A percentile compares a stretch with the other conserved stretches of the same genome.
Evolutionary conservation across 2,329 filamentous ascomycete species (phyloP).

Genomic region (Pseudodiploospora longispora): DNA sequence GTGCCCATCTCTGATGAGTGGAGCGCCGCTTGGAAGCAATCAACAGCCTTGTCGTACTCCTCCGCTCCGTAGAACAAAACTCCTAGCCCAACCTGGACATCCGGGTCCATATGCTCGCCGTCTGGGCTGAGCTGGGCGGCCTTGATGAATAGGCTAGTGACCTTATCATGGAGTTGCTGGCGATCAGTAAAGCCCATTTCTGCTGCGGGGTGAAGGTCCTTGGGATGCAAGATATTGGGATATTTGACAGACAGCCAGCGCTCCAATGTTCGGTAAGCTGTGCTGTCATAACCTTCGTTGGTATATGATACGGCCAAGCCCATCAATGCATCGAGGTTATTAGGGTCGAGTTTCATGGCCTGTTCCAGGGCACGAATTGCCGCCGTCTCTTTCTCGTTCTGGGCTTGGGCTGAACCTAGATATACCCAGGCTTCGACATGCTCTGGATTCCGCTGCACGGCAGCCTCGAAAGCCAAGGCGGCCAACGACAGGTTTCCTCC

Average conservation of each 20-base stretch:
- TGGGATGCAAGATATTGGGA: constrained; percentile 67
- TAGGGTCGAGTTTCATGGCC: constrained; percentile 78
- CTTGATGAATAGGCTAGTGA: constrained; percentile 83
- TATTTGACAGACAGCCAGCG: constrained; percentile 97
- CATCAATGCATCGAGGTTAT: constrained; percentile 86
- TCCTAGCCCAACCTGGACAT: constrained; percentile 93
- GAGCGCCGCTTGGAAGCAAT: constrained; percentile 92
- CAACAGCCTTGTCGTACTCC: constrained; percentile 96
- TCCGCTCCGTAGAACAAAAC: constrained; percentile 97
- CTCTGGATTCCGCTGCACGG: constrained; percentile 78
- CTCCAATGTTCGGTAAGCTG: constrained; percentile 91
- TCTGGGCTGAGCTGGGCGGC: constrained; percentile 87
- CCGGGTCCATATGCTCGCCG: constrained; percentile 93
- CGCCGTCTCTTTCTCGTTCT: constrained; percentile 97
- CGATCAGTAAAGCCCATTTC: constrained; percentile 94
- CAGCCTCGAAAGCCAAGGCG: constrained; percentile 90
- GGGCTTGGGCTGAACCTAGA: constrained; percentile 84
- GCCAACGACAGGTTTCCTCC: constrained; percentile 92
- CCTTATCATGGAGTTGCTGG: constrained; percentile 78
- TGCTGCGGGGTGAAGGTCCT: constrained; percentile 63
- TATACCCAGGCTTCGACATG: constrained; percentile 93
- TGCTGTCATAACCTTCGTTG: constrained; percentile 97
- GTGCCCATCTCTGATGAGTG: constrained; percentile 76
- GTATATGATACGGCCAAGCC: constrained; percentile 94
- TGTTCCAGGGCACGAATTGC: constrained; percentile 91